These are phyloP conservation scores for Iris pallida DNA, from an alignment of 116 monocot genomes.

Conservation along the genomic window DNA sequence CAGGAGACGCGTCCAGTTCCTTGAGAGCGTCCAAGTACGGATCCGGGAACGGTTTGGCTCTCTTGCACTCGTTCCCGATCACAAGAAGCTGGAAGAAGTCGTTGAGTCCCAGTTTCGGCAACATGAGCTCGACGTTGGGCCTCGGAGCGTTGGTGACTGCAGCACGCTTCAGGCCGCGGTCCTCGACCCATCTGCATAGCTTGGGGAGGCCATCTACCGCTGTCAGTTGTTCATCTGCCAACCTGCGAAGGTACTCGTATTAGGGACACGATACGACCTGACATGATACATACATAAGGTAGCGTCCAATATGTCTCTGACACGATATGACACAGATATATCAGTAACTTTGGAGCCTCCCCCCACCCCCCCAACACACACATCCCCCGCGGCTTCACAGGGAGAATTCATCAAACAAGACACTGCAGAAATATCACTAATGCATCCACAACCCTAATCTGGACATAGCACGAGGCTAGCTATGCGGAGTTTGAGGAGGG, in stretches of 20 bases:
- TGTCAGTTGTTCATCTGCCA: constrained; percentile 45
- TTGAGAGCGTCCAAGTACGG: constrained; percentile 67
- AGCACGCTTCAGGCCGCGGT: constrained; percentile 60
- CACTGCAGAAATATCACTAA: too few relatives aligned
- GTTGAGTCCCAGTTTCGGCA: constrained; percentile 58
- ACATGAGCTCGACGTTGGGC: constrained; percentile 77
- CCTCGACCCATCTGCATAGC: constrained; percentile 71
- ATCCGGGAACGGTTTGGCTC: constrained; percentile 85
- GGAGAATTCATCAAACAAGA: too few relatives aligned
- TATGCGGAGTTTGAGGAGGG: too few relatives aligned
- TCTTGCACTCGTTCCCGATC: constrained; percentile 69
- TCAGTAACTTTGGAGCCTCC: too few relatives aligned
- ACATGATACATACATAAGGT: too few relatives aligned
- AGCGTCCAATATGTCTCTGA: too few relatives aligned
- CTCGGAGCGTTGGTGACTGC: constrained; percentile 86
- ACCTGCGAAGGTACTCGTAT: constrained; percentile 19
- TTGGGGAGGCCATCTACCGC: constrained; percentile 63
- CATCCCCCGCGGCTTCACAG: too few relatives aligned
- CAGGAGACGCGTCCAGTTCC: constrained; percentile 39
- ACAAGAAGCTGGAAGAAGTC: constrained; percentile 72
- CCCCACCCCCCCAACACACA: too few relatives aligned
- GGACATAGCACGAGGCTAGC: too few relatives aligned
- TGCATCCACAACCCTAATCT: too few relatives aligned
- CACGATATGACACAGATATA: too few relatives aligned
- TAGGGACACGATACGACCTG: too few relatives aligned